These are phyloP conservation scores for Apiospora koreana DNA, from an alignment of 2,329 filamentous ascomycete species.

Conservation along the genomic window DNA sequence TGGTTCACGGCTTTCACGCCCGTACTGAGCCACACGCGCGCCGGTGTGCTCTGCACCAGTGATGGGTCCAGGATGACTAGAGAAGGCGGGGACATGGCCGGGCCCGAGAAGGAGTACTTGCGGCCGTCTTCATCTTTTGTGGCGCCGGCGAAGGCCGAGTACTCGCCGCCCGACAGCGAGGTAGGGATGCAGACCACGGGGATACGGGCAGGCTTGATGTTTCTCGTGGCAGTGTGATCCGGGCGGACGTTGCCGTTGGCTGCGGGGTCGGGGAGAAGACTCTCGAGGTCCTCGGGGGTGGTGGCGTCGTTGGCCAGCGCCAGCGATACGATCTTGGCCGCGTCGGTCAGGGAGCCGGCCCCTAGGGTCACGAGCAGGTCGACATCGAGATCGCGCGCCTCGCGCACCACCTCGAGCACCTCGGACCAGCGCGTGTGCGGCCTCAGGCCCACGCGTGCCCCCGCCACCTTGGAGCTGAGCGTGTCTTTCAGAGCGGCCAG, in stretches of 20 bases:
- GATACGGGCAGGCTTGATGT: constrained; percentile 25
- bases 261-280: constrained; percentile 27
- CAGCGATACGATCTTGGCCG: constrained; percentile 52
- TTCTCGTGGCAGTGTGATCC: constrained; percentile 22
- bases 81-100: constrained; percentile 41
- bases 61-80: constrained; percentile 59
- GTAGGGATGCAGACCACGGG: constrained; percentile 37
- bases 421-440: constrained; percentile 56
- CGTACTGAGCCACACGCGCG: constrained; percentile 56
- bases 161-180: constrained; percentile 38
- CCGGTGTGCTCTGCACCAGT: constrained; percentile 51
- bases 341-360: constrained; percentile 57
- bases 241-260: background rate
- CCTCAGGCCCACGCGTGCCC: constrained; percentile 50
- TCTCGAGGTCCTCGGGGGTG: constrained; percentile 39
- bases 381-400: constrained; percentile 36
- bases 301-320: constrained; percentile 49
- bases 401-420: constrained; percentile 46
- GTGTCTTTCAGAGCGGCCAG: constrained; percentile 41
- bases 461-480: constrained; percentile 44
- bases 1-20: constrained; percentile 41
- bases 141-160: constrained; percentile 31
- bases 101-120: constrained; percentile 32
- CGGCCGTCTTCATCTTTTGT: constrained; percentile 28
- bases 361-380: constrained; percentile 57